Conservation (phyloP, 202 grass and related monocot species). For the Musa balbisiana region DNA sequence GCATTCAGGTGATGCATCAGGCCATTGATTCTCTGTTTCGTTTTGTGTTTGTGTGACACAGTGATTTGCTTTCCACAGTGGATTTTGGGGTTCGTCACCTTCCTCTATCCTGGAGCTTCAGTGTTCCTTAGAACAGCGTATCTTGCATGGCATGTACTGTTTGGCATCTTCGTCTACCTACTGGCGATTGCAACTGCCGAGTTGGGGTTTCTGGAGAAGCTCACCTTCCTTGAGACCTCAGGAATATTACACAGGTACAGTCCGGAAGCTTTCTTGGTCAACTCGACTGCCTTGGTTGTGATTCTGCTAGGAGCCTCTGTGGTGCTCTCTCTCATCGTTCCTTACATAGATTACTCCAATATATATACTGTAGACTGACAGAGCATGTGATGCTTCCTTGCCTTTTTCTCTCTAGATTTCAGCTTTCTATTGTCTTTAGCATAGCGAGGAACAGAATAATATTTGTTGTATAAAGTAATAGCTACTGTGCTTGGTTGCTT, state of each 20-base stretch:
- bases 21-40: neutral
- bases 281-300: slow-evolving; percentile 62
- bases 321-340: slow-evolving; percentile 41
- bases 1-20: slow-evolving; percentile 19
- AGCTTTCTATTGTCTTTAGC: neutral
- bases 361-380: neutral
- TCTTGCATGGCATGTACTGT: slow-evolving; percentile 54
- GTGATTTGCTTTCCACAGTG: slow-evolving; percentile 26
- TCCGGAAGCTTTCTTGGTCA: slow-evolving; percentile 60
- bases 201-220: slow-evolving; percentile 79
- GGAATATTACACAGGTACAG: slow-evolving; percentile 45
- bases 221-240: slow-evolving; percentile 57
- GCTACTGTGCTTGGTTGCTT: neutral
- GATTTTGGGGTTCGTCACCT: slow-evolving; percentile 46
- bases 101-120: slow-evolving; percentile 52
- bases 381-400: neutral
- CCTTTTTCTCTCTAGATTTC: neutral
- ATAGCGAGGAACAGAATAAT: neutral
- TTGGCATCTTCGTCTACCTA: slow-evolving; percentile 59
- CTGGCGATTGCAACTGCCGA: slow-evolving; percentile 53
- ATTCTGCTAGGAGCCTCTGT: slow-evolving; percentile 51
- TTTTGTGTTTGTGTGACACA: neutral
- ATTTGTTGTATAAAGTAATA: neutral
- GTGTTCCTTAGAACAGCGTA: slow-evolving; percentile 7
- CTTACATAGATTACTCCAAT: neutral